Base-by-base conservation (phyloP, 768 basidiomycete genomes). In the Podaxis sp. region DNA sequence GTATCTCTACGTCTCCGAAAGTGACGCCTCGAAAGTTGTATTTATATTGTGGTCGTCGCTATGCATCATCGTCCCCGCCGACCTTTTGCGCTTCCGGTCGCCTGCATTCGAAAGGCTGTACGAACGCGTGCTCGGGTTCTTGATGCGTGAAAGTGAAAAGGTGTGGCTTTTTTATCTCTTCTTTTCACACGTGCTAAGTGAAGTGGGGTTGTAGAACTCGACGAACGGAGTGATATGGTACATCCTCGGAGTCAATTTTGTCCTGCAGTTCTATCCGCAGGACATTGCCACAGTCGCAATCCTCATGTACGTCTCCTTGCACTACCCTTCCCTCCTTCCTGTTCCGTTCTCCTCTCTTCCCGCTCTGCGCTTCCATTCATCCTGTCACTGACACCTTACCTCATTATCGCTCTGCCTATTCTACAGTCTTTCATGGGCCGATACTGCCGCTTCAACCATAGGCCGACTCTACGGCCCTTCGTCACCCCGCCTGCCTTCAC, bases 161-260 rank as follows among this genome's bases (percentile, higher is more conserved):
- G 90, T 89, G 67, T 57, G 79, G 66, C 22, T 41, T 24, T n/a
- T 49, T 60, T 24, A 38, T n/a, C 26, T 15, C 56, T 44, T 15
- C 49, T 33, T 48, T 6, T 17, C 28, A 13, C 15, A n/a, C 54
- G 24, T 36, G 54, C 38, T 66, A 60, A 53, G 58, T 61, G 17
- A 54, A 12, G 20, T 26, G 12, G 3, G 40, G 12, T 10, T 37
- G 33, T 65, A 92, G 87, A 80, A 85, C 71, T 78, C 84, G 33
- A 83, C 88, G 10, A 96, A 97, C 69, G 95, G 95, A 1, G 92
- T 95, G 30, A 85, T 96, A 63, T 84, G 91, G 93, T 97, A 96
- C 72, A 87, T 96, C 62, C 74, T 96, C 26, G 95, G 95, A 17
- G 93, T 91, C 65, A 84, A 91, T 64, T 84, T 87, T 69, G 91